phyloP scores from a whole-genome alignment of 2,329 filamentous ascomycete genomes.

The Aspergillus sclerotialis region DNA sequence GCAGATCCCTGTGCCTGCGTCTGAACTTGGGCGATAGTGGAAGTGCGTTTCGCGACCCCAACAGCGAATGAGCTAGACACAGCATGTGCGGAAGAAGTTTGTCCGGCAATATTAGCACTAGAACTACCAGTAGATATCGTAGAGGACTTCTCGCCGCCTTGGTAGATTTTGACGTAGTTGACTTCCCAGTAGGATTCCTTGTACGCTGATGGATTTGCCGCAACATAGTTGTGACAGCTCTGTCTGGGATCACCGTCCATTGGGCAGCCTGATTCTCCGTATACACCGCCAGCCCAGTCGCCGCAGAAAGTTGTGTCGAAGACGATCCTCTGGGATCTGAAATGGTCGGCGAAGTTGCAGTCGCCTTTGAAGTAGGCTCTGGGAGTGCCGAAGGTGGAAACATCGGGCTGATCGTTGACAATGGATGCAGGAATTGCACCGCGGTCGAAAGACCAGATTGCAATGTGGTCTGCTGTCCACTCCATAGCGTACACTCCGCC shows the following conservation, averaged over 20 bases:
- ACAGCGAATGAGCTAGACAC: too few relatives aligned
- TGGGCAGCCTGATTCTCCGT: slow-evolving; percentile 42
- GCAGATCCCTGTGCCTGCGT: too few relatives aligned
- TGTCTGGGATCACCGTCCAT: slow-evolving; percentile 57
- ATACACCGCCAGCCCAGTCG: slow-evolving; percentile 47
- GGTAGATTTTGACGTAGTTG: slow-evolving; percentile 63
- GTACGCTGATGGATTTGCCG: slow-evolving; percentile 62
- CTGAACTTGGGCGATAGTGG: too few relatives aligned
- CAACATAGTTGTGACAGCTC: slow-evolving; percentile 65
- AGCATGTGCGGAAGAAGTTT: too few relatives aligned
- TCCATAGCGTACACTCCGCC: slow-evolving; percentile 47
- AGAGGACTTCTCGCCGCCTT: too few relatives aligned
- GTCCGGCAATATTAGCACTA: too few relatives aligned
- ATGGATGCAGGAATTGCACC: slow-evolving; percentile 40
- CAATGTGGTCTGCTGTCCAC: slow-evolving; percentile 39
- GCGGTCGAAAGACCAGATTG: slow-evolving; percentile 48
- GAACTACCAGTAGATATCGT: too few relatives aligned
- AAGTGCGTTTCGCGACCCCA: too few relatives aligned
- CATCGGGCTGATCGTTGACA: slow-evolving; percentile 35
- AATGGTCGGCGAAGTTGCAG: slow-evolving; percentile 35
- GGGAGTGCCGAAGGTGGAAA: slow-evolving; percentile 39
- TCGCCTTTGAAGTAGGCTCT: slow-evolving; percentile 38
- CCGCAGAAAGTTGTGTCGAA: slow-evolving; percentile 51
- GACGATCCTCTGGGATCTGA: slow-evolving; percentile 36
- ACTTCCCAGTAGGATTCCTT: slow-evolving; percentile 71